Evolutionary conservation across 1,284 basidiomycete genomes (phyloP).

Genomic region (Tranzscheliella williamsii): DNA sequence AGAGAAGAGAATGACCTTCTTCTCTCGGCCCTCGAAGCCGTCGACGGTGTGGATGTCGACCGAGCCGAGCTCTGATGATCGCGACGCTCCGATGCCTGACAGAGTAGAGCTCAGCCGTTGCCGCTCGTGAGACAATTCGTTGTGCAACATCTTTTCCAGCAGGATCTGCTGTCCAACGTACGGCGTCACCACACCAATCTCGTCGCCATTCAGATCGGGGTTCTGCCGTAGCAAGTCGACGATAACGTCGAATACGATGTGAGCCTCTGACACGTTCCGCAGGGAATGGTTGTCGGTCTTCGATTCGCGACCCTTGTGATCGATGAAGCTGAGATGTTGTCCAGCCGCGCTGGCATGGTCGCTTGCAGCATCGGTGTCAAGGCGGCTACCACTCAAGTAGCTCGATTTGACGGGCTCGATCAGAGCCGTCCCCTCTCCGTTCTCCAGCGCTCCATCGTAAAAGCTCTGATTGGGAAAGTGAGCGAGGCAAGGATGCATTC

Average conservation of each 20-base stretch:
- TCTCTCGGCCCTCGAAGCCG: conserved; percentile 92
- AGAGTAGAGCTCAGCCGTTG: conserved; percentile 4
- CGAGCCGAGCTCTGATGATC: conserved; percentile 57
- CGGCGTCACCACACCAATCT: conserved; percentile 57
- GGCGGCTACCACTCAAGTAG: conserved; percentile 19
- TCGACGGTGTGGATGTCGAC: conserved; percentile 94
- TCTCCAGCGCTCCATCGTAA: conserved; percentile 72
- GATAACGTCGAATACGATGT: conserved; percentile 56
- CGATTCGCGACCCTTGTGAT: conserved; percentile 39
- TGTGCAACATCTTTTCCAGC: conserved; percentile 46
- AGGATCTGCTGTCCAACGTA: conserved; percentile 53
- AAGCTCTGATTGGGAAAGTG: conserved; percentile 82
- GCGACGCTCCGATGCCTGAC: background rate
- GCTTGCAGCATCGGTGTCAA: background rate
- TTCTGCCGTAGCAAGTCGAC: conserved; percentile 48
- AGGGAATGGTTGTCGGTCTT: conserved; percentile 45
- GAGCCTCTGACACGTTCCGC: conserved; percentile 46
- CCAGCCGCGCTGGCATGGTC: background rate
- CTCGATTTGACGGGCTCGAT: conserved; percentile 38
- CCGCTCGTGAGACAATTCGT: conserved; percentile 20
- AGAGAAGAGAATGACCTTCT: conserved; percentile 89
- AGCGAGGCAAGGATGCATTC: conserved; percentile 90
- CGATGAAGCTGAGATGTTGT: conserved; percentile 36
- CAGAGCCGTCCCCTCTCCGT: conserved; percentile 66
- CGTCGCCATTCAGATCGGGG: conserved; percentile 32